Evolutionary conservation across 495 filamentous ascomycete genomes (phyloP).

Genomic region (Delitschia confertaspora): DNA sequence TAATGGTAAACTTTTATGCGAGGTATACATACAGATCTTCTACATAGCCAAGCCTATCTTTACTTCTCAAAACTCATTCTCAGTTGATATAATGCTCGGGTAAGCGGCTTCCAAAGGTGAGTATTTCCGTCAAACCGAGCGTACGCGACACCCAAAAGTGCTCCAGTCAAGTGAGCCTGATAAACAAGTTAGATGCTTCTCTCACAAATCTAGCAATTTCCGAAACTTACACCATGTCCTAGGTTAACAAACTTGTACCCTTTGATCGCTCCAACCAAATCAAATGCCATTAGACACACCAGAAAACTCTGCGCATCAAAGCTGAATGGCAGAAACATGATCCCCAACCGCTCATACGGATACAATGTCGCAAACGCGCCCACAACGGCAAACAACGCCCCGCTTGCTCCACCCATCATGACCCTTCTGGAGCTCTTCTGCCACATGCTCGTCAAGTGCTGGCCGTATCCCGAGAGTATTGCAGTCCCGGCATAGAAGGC

Average conservation of each 20-base stretch:
- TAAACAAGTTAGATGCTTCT: neutral
- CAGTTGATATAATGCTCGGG: conserved; percentile 5
- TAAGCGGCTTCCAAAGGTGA: conserved; percentile 13
- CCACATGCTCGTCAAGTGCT: conserved; percentile 5
- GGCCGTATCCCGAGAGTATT: conserved; percentile 3
- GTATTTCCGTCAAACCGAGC: conserved; percentile 14
- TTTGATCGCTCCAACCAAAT: conserved; percentile 7
- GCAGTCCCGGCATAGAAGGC: conserved; percentile 13
- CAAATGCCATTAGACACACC: conserved; percentile 11
- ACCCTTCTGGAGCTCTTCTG: neutral
- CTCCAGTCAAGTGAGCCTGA: conserved; percentile 17
- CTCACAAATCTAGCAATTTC: neutral
- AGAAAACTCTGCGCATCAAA: conserved; percentile 3
- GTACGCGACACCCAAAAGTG: conserved; percentile 9
- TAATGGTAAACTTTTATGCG: too few species aligned
- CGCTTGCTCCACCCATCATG: conserved; percentile 23
- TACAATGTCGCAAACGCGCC: conserved; percentile 10
- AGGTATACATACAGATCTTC: too few species aligned
- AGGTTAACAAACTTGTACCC: neutral
- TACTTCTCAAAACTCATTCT: conserved; percentile 1
- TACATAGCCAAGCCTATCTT: too few species aligned
- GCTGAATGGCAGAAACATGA: conserved; percentile 12
- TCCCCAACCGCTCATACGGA: conserved; percentile 7
- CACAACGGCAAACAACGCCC: conserved; percentile 13
- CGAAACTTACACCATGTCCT: conserved; percentile 14